phyloP scores from a whole-genome alignment of 2,329 filamentous ascomycete genomes.

The Exophiala oligosperma region DNA sequence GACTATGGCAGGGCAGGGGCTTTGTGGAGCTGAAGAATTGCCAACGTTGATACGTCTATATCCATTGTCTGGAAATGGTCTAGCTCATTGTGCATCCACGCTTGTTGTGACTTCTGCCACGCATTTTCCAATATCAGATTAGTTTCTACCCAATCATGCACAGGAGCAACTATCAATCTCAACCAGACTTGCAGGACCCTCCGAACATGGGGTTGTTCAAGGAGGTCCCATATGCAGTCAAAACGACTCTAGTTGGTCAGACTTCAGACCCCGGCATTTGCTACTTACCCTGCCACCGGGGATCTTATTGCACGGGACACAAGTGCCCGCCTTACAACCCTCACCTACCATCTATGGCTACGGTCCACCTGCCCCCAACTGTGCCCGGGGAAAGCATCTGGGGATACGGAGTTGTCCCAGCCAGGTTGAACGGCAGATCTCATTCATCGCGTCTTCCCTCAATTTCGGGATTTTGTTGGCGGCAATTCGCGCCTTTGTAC shows the following conservation, averaged over 20 bases:
- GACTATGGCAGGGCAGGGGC: not conserved
- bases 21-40: not conserved
- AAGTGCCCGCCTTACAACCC: not conserved
- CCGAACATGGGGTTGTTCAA: not conserved
- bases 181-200: too few relatives aligned
- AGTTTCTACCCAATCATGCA: constrained; percentile 7
- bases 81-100: constrained; percentile 7
- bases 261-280: too few relatives aligned
- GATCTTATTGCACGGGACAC: not conserved
- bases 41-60: constrained; percentile 9
- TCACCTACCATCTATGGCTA: not conserved
- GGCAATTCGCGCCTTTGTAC: constrained; percentile 6
- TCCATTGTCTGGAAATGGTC: constrained; percentile 18
- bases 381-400: constrained; percentile 12
- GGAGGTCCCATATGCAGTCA: too few relatives aligned
- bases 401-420: not conserved
- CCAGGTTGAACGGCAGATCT: not conserved
- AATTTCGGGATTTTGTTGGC: not conserved
- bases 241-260: too few relatives aligned
- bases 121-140: not conserved
- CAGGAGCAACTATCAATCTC: not conserved
- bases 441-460: not conserved
- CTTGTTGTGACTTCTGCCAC: constrained; percentile 4
- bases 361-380: not conserved
- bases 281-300: not conserved